Conservation (phyloP, 495 filamentous ascomycete species). For the Staphylotrichum tortipilum region DNA sequence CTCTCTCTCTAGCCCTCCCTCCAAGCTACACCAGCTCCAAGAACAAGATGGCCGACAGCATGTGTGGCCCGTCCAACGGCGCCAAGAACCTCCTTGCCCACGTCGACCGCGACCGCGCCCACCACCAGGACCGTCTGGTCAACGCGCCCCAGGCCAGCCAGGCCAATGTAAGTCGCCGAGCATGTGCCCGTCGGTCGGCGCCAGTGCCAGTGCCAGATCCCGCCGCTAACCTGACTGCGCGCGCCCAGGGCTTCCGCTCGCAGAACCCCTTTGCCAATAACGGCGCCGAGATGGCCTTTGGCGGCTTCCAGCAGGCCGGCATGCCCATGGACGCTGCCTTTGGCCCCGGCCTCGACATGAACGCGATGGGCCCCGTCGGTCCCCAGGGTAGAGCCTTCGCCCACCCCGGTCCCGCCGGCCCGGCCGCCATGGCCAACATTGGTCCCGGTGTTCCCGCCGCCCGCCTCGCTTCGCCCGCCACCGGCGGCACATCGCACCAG, state of each 20-base stretch:
- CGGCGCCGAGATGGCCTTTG: conserved; percentile 15
- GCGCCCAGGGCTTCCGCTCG: conserved; percentile 26
- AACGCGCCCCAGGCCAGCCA: conserved; percentile 13
- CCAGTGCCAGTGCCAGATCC: neutral
- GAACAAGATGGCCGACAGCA: conserved; percentile 65
- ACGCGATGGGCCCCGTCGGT: neutral
- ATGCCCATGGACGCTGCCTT: conserved; percentile 6
- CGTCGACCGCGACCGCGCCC: conserved; percentile 61
- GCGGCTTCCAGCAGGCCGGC: conserved; percentile 15
- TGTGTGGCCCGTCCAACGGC: conserved; percentile 87
- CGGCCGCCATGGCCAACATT: neutral
- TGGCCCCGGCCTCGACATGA: conserved; percentile 8
- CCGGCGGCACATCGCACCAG: conserved; percentile 7
- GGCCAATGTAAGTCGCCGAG: conserved; percentile 9
- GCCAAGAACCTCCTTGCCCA: conserved; percentile 81
- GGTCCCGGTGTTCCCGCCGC: conserved; percentile 3
- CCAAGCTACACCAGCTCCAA: too few species aligned
- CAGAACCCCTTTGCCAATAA: conserved; percentile 4
- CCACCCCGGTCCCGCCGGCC: conserved; percentile 1
- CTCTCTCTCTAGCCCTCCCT: too few species aligned
- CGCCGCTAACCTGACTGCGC: neutral
- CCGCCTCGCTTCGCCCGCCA: conserved; percentile 8
- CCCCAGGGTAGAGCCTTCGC: neutral
- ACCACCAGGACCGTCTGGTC: conserved; percentile 69
- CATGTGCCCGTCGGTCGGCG: too few species aligned